Percentiles rank a stretch among this genome's conserved stretches.
Conservation (phyloP, 2,329 filamentous ascomycete species). For the Cladosporium sp. region DNA sequence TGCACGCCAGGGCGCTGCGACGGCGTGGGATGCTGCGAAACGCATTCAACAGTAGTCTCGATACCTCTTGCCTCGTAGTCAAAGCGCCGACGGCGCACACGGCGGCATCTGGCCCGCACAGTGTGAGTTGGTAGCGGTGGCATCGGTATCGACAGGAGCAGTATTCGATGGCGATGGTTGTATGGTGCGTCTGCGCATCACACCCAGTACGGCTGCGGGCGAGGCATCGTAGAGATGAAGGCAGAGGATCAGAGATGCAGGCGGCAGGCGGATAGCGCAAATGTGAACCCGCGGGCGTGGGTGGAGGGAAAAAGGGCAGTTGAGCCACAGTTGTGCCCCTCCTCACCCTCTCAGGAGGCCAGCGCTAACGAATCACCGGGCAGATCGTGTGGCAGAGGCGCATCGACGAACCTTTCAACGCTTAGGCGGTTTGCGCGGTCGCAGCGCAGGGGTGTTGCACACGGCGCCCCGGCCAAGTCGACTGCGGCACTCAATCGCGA, state of each 20-base stretch:
- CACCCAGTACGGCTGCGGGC: not conserved
- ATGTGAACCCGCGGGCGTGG: conserved; percentile 1
- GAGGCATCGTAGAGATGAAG: conserved; percentile 1
- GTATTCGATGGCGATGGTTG: not conserved
- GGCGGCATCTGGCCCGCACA: no score
- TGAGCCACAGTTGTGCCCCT: no score
- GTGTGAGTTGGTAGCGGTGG: no score
- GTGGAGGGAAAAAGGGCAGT: not conserved
- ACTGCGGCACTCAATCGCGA: not conserved
- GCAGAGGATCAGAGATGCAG: not conserved
- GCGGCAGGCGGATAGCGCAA: not conserved
- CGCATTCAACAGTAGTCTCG: not conserved
- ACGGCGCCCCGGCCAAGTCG: not conserved
- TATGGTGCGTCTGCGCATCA: not conserved
- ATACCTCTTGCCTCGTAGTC: no score
- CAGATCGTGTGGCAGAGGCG: conserved; percentile 1
- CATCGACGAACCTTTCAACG: no score
- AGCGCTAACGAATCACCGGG: not conserved
- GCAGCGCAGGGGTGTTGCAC: conserved; percentile 1
- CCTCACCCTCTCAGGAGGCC: not conserved
- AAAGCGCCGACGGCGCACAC: not conserved
- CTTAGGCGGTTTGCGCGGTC: not conserved
- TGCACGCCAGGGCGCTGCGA: not conserved
- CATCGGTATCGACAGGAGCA: not conserved
- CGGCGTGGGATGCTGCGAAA: not conserved